phyloP scores from a whole-genome alignment of 2,329 filamentous ascomycete species.

The Beauveria scarabaeidicola region DNA sequence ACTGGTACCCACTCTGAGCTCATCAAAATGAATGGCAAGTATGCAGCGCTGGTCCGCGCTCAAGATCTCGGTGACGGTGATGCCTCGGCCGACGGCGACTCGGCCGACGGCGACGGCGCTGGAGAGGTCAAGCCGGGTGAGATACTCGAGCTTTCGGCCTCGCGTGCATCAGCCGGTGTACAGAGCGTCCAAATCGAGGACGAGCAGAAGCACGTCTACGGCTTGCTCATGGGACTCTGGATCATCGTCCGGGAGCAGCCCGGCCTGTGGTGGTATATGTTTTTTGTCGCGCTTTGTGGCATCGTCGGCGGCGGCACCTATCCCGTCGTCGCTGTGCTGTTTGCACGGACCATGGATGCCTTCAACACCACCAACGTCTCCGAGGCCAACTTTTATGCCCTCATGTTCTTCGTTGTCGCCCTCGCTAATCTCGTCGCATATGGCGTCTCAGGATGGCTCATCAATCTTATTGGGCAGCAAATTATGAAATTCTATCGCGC shows the following conservation, averaged over 20 bases:
- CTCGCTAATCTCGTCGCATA: slow-evolving; percentile 38
- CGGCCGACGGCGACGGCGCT: slow-evolving; percentile 11
- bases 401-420: slow-evolving; percentile 50
- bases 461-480: slow-evolving; percentile 28
- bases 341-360: slow-evolving; percentile 31
- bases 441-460: slow-evolving; percentile 26
- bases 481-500: slow-evolving; percentile 27
- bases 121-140: slow-evolving; percentile 24
- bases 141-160: slow-evolving; percentile 12
- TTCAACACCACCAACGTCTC: slow-evolving; percentile 25
- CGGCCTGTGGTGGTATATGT: slow-evolving; percentile 18
- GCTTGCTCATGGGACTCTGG: slow-evolving; percentile 22
- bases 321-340: slow-evolving; percentile 32
- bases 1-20: slow-evolving; percentile 54
- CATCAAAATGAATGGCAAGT: slow-evolving; percentile 38
- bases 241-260: slow-evolving; percentile 25
- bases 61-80: slow-evolving; percentile 28
- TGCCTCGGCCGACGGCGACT: slow-evolving; percentile 13
- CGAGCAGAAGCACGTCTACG: slow-evolving; percentile 13
- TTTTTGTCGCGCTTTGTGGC: slow-evolving; percentile 17
- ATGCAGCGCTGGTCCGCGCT: slow-evolving; percentile 40
- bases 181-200: slow-evolving; percentile 10
- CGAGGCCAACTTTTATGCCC: slow-evolving; percentile 42
- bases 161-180: slow-evolving; percentile 15
- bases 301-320: slow-evolving; percentile 27